Base-by-base conservation (phyloP, 2,329 filamentous ascomycete genomes). In the Lasiodiplodia sp. region DNA sequence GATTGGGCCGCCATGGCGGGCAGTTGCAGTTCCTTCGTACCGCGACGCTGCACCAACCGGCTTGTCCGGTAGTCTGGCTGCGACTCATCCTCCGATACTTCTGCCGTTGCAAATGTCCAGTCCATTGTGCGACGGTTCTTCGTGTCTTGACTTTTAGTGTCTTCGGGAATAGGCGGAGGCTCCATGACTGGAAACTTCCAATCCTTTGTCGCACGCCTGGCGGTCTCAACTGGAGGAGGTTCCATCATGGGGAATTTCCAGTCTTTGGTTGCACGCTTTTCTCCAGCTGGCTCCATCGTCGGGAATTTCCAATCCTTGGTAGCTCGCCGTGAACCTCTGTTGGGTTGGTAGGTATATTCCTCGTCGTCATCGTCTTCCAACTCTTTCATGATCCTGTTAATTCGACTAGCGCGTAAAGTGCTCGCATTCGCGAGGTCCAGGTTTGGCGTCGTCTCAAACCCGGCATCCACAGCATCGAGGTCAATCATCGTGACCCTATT, bases 281-380 rank as follows among this genome's bases (percentile, higher is more conserved):
- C 49, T 52, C 34, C 31, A 68, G 65, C 70, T 71, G 28, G 74
- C 63, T 1, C 75, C 77, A 81, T 82, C 3, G 80, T 76, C 8
- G 85, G 84, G 70, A 87, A 87, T 14, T 82, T 86, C 86, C 86
- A 88, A 40, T 86, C 84, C 77, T 83, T 84, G 0, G 83, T 85
- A 6, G 77, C 78, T 40, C 82, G 79, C 74, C 81, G 74, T 12
- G 72, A 57, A 49, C 53, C 38, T 70, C 64, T 75, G 58, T 64
- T 72, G 63, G 38, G 63, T 68, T 44, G 56, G 55, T 58, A 66
- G 74, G 16, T 72, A 62, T 28, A 66, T 67, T 78, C 79, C n/a
- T 76, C 74, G 23, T 78, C 75, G 16, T 82, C 79, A 51, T 81
- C 78, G 34, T 81, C 77, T 28, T 82, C 78, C 70, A 81, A 76